These are phyloP conservation scores for Fistulifera pelliculosa DNA, from an alignment of 108 stramenopile genomes.

Conservation along the genomic window DNA sequence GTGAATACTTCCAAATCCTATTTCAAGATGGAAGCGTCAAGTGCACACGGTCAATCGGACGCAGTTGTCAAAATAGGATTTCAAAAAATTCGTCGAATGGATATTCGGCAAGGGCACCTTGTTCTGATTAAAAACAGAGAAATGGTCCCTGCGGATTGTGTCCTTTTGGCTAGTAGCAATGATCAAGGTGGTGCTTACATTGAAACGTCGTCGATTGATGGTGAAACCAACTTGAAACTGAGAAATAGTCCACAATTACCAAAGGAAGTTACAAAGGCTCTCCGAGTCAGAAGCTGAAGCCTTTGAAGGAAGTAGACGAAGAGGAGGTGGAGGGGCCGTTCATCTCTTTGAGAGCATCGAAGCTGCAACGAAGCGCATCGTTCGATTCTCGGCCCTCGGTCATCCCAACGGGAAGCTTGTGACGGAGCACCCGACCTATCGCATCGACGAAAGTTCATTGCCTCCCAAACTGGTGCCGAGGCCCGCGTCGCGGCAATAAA, in stretches of 20 bases:
- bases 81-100: conserved; percentile 53
- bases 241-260: conserved; percentile 64
- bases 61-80: conserved; percentile 40
- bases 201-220: conserved; percentile 94
- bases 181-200: conserved; percentile 86
- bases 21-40: conserved; percentile 7
- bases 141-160: conserved; percentile 90
- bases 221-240: conserved; percentile 96
- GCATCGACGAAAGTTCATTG: conserved; percentile 2
- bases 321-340: conserved; percentile 1
- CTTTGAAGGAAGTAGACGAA: conserved; percentile 12
- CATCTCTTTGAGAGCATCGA: conserved; percentile 40
- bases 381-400: conserved; percentile 52
- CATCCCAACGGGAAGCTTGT: conserved; percentile 45
- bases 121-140: conserved; percentile 87
- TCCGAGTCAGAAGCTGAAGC: conserved; percentile 3
- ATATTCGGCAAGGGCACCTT: conserved; percentile 85
- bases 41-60: not conserved
- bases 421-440: conserved; percentile 33
- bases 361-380: conserved; percentile 58
- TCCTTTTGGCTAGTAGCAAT: conserved; percentile 76
- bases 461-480: conserved; percentile 1
- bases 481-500: not conserved
- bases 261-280: no score
- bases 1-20: conserved; percentile 30